Percentiles rank a stretch among this genome's conserved stretches.
Evolutionary conservation across 2,329 filamentous ascomycete species (phyloP).

Genomic region (Immersiporthe knoxdaviesiana): DNA sequence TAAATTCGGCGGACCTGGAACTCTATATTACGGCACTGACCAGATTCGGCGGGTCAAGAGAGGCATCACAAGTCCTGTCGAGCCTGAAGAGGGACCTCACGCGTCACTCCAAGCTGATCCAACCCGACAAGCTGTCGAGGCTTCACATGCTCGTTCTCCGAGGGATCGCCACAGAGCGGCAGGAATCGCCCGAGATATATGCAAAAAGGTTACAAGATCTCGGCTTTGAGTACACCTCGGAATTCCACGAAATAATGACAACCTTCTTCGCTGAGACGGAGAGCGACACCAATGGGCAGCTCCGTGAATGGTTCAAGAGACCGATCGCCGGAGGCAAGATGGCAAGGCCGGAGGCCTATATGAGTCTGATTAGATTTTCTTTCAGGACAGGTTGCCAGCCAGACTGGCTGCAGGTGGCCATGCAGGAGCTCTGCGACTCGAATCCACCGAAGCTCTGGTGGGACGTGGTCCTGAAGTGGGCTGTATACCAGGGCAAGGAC

Average conservation of each 20-base stretch:
- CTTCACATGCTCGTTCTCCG: slow-evolving; percentile 57
- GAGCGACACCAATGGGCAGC: slow-evolving; percentile 63
- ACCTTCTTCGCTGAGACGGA: slow-evolving; percentile 63
- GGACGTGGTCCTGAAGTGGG: slow-evolving; percentile 77
- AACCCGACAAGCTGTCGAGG: slow-evolving; percentile 34
- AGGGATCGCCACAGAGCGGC: slow-evolving; percentile 64
- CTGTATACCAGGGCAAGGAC: slow-evolving; percentile 69
- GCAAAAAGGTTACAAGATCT: slow-evolving; percentile 54
- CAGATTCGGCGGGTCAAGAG: slow-evolving; percentile 56
- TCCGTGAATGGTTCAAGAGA: slow-evolving; percentile 62
- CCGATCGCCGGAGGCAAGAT: slow-evolving; percentile 46
- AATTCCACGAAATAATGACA: slow-evolving; percentile 59
- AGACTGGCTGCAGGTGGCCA: slow-evolving; percentile 65
- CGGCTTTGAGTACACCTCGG: slow-evolving; percentile 48
- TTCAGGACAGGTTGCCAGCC: slow-evolving; percentile 57
- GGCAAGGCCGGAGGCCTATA: slow-evolving; percentile 52
- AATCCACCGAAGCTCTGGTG: slow-evolving; percentile 60
- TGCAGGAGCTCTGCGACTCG: slow-evolving; percentile 54
- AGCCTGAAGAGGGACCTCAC: slow-evolving; percentile 33
- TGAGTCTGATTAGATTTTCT: slow-evolving; percentile 63
- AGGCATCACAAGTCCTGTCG: slow-evolving; percentile 52
- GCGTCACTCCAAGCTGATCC: slow-evolving; percentile 9
- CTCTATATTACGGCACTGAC: slow-evolving; percentile 54
- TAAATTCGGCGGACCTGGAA: slow-evolving; percentile 30
- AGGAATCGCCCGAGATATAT: slow-evolving; percentile 60